A percentile compares a stretch with the other conserved stretches of the same genome.
Conservation (phyloP, 495 filamentous ascomycete species). For the Astrothelium subdiscretum region DNA sequence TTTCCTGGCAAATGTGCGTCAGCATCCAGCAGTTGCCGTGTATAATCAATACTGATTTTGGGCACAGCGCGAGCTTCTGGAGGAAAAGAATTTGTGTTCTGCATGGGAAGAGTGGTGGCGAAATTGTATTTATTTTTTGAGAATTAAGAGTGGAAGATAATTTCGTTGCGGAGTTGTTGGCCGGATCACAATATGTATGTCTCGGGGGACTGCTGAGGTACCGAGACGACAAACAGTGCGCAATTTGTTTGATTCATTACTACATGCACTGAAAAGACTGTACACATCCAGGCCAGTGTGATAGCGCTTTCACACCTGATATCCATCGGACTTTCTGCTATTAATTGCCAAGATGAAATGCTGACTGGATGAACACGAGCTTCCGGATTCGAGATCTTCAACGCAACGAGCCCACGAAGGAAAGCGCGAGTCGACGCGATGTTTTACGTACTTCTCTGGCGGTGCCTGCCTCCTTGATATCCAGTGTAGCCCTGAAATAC, state of each 20-base stretch:
- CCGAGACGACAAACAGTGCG: neutral
- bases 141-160: too few relatives aligned
- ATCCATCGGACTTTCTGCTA: too few relatives aligned
- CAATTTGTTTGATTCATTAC: neutral
- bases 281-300: too few relatives aligned
- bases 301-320: too few relatives aligned
- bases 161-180: neutral
- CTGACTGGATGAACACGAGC: too few relatives aligned
- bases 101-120: too few relatives aligned
- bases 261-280: neutral
- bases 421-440: neutral
- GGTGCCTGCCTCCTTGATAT: neutral
- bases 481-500: neutral
- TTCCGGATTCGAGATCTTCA: too few relatives aligned
- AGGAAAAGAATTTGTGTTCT: neutral
- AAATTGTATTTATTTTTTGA: neutral
- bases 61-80: neutral
- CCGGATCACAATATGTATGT: neutral
- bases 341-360: too few relatives aligned
- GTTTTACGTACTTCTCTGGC: neutral
- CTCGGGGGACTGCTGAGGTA: neutral
- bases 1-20: constrained; percentile 41
- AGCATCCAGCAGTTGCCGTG: neutral
- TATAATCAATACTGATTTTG: neutral
- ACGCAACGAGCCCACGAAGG: neutral